Evolutionary conservation across 2,329 filamentous ascomycete species (phyloP), one percentile per base, ranked within the genome.

Genomic region (Pseudocercospora fuligena): DNA sequence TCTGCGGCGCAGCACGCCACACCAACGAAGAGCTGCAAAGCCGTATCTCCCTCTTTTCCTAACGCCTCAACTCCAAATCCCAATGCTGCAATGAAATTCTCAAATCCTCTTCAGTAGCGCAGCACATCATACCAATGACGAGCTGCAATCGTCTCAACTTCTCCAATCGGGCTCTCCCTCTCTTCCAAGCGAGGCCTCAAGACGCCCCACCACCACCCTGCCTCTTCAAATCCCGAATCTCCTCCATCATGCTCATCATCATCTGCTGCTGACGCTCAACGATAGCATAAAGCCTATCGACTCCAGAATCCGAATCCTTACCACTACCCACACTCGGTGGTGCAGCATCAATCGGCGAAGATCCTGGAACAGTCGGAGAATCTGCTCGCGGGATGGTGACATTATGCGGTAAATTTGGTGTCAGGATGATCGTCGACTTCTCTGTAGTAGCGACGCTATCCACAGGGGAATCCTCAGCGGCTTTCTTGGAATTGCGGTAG

Each of bases 201-300:
- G 47, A 61, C 19, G 36, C 12, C 6, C 36, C 36, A 46, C 43
- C 25, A 19, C 43, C 25, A 14, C 61, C 61, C 6, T 54, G 40
- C 29, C 61, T 61, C 61, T 67, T 67, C 36, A 67, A 46, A 16
- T 64, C 61, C 60, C 66, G 60, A 53, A 70, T 70, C 56, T 71
- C 60, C 62, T 57, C 23, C 63, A 68, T 68, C 69, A 70, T 62
- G 5, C 63, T 29, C 57, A 65, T 14, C 59, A 70, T 67, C 61
- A 66, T 64, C 19, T 53, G 51, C 56, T 63, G 62, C 36, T 71
- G 69, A 27, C 64, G 61, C 47, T 65, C 51, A 12, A 69, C 43
- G 19, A 68, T 11, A 27, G 64, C 53, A 21, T 61, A 62, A n/a
- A 68, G 66, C 21, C 67, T 40, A 23, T 63, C 51, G 25, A 59